Base-by-base conservation (phyloP, 23 red algal species). In the Gracilaria caudata region DNA sequence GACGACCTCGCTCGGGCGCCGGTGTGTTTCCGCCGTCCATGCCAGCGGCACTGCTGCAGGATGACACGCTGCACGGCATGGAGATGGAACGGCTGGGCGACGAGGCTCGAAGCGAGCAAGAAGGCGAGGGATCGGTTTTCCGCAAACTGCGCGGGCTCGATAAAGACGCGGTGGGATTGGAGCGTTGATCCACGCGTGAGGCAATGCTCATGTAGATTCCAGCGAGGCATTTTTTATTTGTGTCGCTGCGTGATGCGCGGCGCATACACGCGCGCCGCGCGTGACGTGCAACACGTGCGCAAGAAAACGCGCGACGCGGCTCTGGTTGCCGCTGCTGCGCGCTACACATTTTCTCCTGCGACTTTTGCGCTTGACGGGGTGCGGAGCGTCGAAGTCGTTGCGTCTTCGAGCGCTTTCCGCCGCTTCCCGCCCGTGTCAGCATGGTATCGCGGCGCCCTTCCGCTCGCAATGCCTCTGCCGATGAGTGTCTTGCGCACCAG, bases 241-340 rank as follows among this genome's bases (percentile, higher is more conserved):
- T 7, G 2, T 20, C 14, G 5, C 57, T 29, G 57, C 23, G 14
- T 49, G 23, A 60, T 29, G 57, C 57, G 21, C 57, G 4, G 57
- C 23, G 25, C 16, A 7, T 56, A 60, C 23, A 12, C 57, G 57
- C 57, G 23, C 25, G 57, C 4, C 57, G 57, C 28, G 57, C 57
- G 29, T 35, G 41, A 7, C 41, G 70, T 51, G 47, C 70, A 51
- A 75, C 70, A 28, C 70, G 44, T 39, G 70, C 70, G 44, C 70
- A 8, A 28, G 25, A 3, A 29, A 7, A 28, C 70, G 70, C 70
- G 70, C 70, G 28, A 53, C 47, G 70, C 41, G 28, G 70, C 70
- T 75, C 44, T 40, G 64, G 37, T 13, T 40, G 32, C 14, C n/a
- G n/a, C n/a, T n/a, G n/a, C n/a, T n/a, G n/a, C n/a, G n/a, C n/a